Conservation (phyloP, 331 rosid genomes). For the Quercus phellos region DNA sequence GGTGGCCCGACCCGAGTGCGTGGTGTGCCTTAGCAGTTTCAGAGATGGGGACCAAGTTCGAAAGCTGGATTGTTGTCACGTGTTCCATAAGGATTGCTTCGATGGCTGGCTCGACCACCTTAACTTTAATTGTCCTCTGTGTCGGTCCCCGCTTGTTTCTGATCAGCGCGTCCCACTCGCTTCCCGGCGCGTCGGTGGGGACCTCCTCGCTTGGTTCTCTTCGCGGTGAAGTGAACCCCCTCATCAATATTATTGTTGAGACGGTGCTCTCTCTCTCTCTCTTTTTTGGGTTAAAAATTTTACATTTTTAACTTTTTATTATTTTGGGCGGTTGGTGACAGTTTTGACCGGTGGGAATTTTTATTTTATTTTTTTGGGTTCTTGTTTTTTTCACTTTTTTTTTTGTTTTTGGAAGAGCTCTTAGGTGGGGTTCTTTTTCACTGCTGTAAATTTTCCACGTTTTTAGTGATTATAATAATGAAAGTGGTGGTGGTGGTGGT, state of each 20-base stretch:
- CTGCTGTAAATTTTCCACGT: constrained; percentile 43
- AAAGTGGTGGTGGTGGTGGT: not conserved
- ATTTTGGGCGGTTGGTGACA: constrained; percentile 25
- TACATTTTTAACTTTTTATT: not conserved
- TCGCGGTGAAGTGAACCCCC: constrained; percentile 27
- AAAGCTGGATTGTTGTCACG: constrained; percentile 66
- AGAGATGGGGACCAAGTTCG: constrained; percentile 66
- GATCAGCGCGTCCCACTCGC: constrained; percentile 47
- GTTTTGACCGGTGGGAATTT: constrained; percentile 18
- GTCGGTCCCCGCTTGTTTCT: constrained; percentile 57
- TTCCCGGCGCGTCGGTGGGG: constrained; percentile 43
- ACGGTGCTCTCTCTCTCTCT: too few species aligned
- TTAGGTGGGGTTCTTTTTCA: constrained; percentile 21
- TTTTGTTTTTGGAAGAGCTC: constrained; percentile 25
- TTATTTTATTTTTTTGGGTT: not conserved
- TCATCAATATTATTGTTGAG: too few species aligned
- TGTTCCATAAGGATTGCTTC: constrained; percentile 74
- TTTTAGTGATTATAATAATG: constrained; percentile 21
- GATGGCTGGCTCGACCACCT: constrained; percentile 72
- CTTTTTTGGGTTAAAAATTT: not conserved
- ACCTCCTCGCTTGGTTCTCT: constrained; percentile 60
- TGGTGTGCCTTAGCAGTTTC: constrained; percentile 50
- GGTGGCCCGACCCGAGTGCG: constrained; percentile 37
- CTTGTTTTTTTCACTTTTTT: constrained; percentile 6
- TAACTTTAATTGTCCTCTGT: constrained; percentile 80